Base-by-base conservation (phyloP, 2,329 filamentous ascomycete species). In the Elsinoe arachidis region DNA sequence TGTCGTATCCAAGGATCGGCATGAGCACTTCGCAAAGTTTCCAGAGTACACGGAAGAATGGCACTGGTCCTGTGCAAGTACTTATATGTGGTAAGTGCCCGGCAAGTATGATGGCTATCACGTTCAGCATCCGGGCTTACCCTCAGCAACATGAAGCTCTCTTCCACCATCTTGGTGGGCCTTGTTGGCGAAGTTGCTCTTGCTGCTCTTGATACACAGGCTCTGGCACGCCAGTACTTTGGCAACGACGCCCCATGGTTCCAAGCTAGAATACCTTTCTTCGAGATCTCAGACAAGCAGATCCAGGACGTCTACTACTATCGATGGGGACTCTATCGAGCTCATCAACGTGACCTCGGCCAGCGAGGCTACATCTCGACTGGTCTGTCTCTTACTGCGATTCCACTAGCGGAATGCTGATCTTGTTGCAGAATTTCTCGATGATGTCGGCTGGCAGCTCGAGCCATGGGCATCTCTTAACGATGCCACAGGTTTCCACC, bases 301-400 rank as follows among this genome's bases (percentile, higher is more conserved):
- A 68, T 74, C 14, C 71, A 69, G 1, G 70, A 74, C 15, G 73
- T 76, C 9, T 76, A 75, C 63, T 76, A 76, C 63, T 76, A 76
- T 59, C 72, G 74, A 33, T 75, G 73, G 74, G 69, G 67, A 23
- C 67, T 76, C 23, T 76, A 73, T 64, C 69, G 73, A 2, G 67
- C 73, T 0, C 74, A 76, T 58, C 74, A 75, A 61, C 70, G 73
- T 23, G 73, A 76, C 55, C 64, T 75, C 0, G 74, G 74, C 7
- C 58, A 68, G 2, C 64, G 70, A 14, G 73, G 73, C 1, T 76
- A 69, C 62, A 74, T 76, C n/a, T 72, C 71, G 0, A 76, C 73
- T 2, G 26, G 26, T 30, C 5, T 30, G 26, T 30, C 26, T 5
- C 26, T 30, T 30, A 7, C 9, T 9, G 9, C 9, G 7, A 2